Conservation (phyloP, 345 rosid genomes). For the Stellera chamaejasme region DNA sequence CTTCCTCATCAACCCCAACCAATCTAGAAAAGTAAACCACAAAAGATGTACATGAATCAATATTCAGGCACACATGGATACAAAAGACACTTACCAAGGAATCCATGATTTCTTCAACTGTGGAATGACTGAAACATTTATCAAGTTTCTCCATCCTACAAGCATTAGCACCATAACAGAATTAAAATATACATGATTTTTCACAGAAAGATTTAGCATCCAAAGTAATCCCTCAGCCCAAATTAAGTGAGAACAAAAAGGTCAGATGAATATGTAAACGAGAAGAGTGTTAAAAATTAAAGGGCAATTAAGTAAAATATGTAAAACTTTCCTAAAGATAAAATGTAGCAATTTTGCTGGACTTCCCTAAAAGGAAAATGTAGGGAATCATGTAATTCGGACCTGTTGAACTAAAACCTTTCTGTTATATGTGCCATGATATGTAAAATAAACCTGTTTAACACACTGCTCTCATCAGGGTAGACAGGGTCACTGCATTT, state of each 20-base stretch:
- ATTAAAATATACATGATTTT: conserved; percentile 5
- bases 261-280: too few relatives aligned
- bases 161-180: conserved; percentile 8
- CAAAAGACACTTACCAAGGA: conserved; percentile 45
- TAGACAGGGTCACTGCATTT: conserved; percentile 47
- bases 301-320: too few relatives aligned
- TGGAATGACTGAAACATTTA: conserved; percentile 68
- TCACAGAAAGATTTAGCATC: neutral
- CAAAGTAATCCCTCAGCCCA: neutral
- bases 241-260: too few relatives aligned
- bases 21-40: too few relatives aligned
- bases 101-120: conserved; percentile 84
- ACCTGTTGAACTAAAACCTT: neutral
- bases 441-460: conserved; percentile 46
- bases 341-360: too few relatives aligned
- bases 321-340: too few relatives aligned
- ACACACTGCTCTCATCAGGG: conserved; percentile 61
- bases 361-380: too few relatives aligned
- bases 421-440: neutral
- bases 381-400: too few relatives aligned
- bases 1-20: too few relatives aligned
- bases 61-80: too few relatives aligned
- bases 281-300: too few relatives aligned
- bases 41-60: too few relatives aligned
- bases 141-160: conserved; percentile 60